Conservation (phyloP, 2,329 filamentous ascomycete species). For the Trichophyton simii region DNA sequence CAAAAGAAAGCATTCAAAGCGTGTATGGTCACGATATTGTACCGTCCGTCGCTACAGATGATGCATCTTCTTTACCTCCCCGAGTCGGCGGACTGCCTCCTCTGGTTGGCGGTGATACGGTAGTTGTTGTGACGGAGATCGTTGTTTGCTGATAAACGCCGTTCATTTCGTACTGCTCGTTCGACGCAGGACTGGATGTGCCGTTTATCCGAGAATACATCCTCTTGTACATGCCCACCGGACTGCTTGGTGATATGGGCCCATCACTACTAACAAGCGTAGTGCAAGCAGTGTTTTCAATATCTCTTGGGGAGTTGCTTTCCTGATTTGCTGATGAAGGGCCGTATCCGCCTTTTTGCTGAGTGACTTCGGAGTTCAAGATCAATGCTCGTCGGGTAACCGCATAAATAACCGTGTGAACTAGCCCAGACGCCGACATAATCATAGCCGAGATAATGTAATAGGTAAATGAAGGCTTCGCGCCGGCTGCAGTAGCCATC, state of each 20-base stretch:
- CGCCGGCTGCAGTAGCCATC: constrained; percentile 28
- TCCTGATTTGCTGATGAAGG: neutral
- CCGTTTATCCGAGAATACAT: constrained; percentile 2
- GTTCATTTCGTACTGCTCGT: neutral
- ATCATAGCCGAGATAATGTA: constrained; percentile 42
- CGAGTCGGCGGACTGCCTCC: neutral
- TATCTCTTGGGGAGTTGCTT: neutral
- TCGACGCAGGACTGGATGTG: neutral
- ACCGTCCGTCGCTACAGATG: neutral
- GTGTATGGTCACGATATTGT: neutral
- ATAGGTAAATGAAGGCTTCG: constrained; percentile 26
- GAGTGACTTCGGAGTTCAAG: constrained; percentile 16
- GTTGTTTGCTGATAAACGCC: neutral
- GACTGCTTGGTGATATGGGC: neutral
- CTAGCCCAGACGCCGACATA: constrained; percentile 46
- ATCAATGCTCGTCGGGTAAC: constrained; percentile 44
- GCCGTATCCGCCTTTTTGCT: neutral
- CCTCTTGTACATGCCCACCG: neutral
- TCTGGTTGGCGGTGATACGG: neutral
- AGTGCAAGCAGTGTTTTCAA: neutral
- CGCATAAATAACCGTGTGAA: constrained; percentile 47
- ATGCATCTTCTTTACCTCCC: neutral
- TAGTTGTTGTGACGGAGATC: neutral
- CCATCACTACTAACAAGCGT: neutral
- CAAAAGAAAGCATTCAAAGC: neutral